Conservation (phyloP, 352 stramenopile genomes). For the Globisporangium takayamanum region DNA sequence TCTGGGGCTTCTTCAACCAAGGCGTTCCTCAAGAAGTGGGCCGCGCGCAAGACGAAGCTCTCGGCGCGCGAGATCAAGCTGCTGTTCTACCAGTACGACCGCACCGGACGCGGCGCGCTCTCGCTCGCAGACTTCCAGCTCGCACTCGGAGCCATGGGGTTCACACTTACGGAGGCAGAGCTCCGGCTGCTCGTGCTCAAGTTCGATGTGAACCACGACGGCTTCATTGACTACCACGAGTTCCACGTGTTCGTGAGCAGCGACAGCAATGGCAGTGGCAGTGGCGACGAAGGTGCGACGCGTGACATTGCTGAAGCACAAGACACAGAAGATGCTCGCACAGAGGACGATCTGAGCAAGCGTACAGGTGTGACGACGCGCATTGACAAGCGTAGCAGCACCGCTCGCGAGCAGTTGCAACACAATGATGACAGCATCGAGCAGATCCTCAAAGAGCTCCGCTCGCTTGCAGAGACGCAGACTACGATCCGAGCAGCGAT, state of each 20-base stretch:
- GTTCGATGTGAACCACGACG: conserved; percentile 47
- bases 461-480: conserved; percentile 32
- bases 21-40: conserved; percentile 56
- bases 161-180: conserved; percentile 38
- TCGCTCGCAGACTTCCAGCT: conserved; percentile 37
- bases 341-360: neutral
- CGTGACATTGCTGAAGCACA: no score
- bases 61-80: conserved; percentile 20
- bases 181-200: conserved; percentile 38
- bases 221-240: conserved; percentile 54
- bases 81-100: conserved; percentile 49
- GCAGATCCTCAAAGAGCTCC: conserved; percentile 39
- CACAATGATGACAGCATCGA: conserved; percentile 6
- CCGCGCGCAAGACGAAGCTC: conserved; percentile 24
- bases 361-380: neutral
- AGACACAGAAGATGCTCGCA: neutral
- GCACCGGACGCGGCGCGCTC: conserved; percentile 25
- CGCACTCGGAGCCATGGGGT: conserved; percentile 44
- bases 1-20: conserved; percentile 62
- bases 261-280: conserved; percentile 4
- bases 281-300: neutral
- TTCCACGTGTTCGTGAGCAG: conserved; percentile 43
- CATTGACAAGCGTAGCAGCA: neutral
- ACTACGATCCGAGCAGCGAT: conserved; percentile 21
- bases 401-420: neutral